phyloP scores from a whole-genome alignment of 2,329 filamentous ascomycete species.

The Rhynchosporium graminicola region DNA sequence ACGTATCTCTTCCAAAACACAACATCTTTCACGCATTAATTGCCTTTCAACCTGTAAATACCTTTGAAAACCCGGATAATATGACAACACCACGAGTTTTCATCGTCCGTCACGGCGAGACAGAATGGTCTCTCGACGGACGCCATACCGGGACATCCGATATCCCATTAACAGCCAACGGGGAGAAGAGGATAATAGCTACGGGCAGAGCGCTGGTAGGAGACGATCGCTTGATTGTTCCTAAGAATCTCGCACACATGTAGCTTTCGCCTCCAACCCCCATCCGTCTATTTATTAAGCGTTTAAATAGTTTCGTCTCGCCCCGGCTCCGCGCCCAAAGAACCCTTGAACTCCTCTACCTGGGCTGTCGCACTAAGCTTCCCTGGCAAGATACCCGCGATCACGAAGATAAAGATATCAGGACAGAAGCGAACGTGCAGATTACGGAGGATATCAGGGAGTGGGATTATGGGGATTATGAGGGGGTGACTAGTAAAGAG shows the following conservation, averaged over 20 bases:
- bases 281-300: not conserved
- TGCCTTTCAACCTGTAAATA: not conserved
- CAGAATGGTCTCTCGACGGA: conserved; percentile 89
- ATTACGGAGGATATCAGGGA: conserved; percentile 68
- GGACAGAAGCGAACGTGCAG: conserved; percentile 62
- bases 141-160: conserved; percentile 85
- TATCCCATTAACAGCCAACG: conserved; percentile 79
- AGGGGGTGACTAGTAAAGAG: conserved; percentile 72
- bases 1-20: not conserved
- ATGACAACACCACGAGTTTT: conserved; percentile 69
- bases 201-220: conserved; percentile 86
- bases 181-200: conserved; percentile 72
- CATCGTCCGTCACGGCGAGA: conserved; percentile 88
- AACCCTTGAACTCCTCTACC: conserved; percentile 84
- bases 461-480: conserved; percentile 84
- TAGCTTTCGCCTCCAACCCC: conserved; percentile 42
- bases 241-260: conserved; percentile 80
- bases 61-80: not conserved
- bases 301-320: conserved; percentile 68
- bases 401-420: conserved; percentile 42
- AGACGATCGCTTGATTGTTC: conserved; percentile 80
- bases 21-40: not conserved
- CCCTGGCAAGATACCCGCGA: conserved; percentile 65
- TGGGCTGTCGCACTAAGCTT: conserved; percentile 67
- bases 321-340: conserved; percentile 81